phyloP scores from a whole-genome alignment of 2,329 filamentous ascomycete genomes.

The Byssothecium circinans region DNA sequence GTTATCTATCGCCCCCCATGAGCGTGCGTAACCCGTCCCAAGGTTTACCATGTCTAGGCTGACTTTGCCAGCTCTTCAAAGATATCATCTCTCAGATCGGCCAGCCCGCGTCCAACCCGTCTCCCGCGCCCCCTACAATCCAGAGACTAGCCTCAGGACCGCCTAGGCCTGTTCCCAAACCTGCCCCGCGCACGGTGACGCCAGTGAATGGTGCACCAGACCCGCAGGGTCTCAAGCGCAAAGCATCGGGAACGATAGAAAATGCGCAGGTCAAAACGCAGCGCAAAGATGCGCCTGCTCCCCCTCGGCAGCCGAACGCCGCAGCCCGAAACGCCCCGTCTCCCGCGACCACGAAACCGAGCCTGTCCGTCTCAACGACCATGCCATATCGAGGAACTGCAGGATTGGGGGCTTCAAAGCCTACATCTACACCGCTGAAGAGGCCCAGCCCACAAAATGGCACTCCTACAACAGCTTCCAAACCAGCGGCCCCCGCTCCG shows the following conservation, averaged over 20 bases:
- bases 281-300: slow-evolving; percentile 34
- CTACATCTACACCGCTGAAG: slow-evolving; percentile 25
- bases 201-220: slow-evolving; percentile 32
- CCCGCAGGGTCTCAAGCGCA: slow-evolving; percentile 45
- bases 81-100: slow-evolving; percentile 44
- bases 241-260: slow-evolving; percentile 42
- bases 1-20: slow-evolving; percentile 38
- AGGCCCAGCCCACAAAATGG: slow-evolving; percentile 23
- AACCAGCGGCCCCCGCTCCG: slow-evolving; percentile 21
- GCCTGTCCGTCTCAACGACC: slow-evolving; percentile 19
- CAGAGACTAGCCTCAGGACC: slow-evolving; percentile 25
- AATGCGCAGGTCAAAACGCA: slow-evolving; percentile 34
- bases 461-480: slow-evolving; percentile 18
- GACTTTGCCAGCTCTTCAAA: slow-evolving; percentile 30
- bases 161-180: slow-evolving; percentile 35
- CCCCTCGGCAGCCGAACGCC: slow-evolving; percentile 28
- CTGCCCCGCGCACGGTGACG: slow-evolving; percentile 29
- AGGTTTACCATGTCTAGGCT: slow-evolving; percentile 1
- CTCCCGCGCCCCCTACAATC: slow-evolving; percentile 22
- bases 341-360: slow-evolving; percentile 26
- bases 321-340: slow-evolving; percentile 27
- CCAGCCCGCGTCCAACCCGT: slow-evolving; percentile 26
- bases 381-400: slow-evolving; percentile 45
- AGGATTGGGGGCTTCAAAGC: slow-evolving; percentile 27
- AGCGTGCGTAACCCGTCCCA: slow-evolving; percentile 35